phyloP scores from a whole-genome alignment of 257 asterid species.

The Gardenia jasminoides region DNA sequence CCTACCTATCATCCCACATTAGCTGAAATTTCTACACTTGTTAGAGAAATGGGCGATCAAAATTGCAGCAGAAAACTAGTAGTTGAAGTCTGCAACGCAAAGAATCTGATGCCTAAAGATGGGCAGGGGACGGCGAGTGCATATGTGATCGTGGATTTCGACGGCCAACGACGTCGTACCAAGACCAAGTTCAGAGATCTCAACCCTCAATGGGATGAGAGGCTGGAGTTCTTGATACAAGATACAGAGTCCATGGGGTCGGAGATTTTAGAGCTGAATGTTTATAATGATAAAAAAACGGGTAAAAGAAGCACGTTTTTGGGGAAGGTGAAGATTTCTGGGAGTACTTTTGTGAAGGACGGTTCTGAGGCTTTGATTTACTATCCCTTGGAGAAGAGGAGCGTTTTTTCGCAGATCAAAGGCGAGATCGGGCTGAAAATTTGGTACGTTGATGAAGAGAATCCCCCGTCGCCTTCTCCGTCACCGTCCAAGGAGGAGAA shows the following conservation, averaged over 20 bases:
- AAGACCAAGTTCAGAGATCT: conserved; percentile 73
- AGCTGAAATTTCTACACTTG: neutral
- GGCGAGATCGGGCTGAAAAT: conserved; percentile 83
- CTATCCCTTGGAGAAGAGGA: conserved; percentile 82
- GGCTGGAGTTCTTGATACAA: conserved; percentile 67
- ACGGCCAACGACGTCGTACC: conserved; percentile 91
- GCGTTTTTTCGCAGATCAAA: conserved; percentile 87
- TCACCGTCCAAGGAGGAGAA: conserved; percentile 32
- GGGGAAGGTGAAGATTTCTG: conserved; percentile 78
- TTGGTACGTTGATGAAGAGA: conserved; percentile 57
- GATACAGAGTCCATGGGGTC: conserved; percentile 55
- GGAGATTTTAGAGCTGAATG: conserved; percentile 58
- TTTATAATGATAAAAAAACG: conserved; percentile 73
- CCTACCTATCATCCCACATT: too few species aligned
- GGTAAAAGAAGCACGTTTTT: conserved; percentile 70
- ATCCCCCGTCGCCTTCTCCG: conserved; percentile 27
- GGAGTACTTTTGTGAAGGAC: conserved; percentile 49
- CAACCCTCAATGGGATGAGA: conserved; percentile 89
- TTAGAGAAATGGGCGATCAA: conserved; percentile 40
- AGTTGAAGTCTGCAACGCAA: conserved; percentile 71
- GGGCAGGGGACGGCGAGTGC: conserved; percentile 97
- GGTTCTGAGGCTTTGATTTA: conserved; percentile 67
- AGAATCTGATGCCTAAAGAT: conserved; percentile 89
- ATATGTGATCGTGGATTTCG: conserved; percentile 70
- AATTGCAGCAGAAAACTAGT: conserved; percentile 45